Conservation (phyloP, 768 basidiomycete species). For the Termitomyces sp. region DNA sequence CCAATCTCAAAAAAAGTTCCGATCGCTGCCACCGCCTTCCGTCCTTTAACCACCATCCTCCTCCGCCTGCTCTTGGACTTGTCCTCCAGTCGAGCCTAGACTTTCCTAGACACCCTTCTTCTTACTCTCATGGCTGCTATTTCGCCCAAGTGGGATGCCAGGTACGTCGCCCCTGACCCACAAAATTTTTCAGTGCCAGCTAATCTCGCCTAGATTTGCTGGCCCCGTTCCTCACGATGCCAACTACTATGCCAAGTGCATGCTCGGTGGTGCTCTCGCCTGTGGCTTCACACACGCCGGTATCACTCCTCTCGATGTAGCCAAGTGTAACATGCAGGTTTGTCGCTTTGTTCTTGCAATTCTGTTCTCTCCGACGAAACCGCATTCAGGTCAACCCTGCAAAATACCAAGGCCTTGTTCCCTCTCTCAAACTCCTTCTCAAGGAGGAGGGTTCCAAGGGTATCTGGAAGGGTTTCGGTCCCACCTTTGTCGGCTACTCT, state of each 20-base stretch:
- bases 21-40: conserved; percentile 11
- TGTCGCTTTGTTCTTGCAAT: conserved; percentile 12
- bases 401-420: conserved; percentile 67
- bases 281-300: conserved; percentile 87
- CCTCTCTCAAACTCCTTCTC: conserved; percentile 57
- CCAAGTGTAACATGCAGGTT: conserved; percentile 92
- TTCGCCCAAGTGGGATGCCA: conserved; percentile 68
- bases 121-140: conserved; percentile 44
- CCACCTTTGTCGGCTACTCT: conserved; percentile 90
- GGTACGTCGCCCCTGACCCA: conserved; percentile 30
- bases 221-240: conserved; percentile 74
- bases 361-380: background rate
- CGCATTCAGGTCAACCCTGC: conserved; percentile 58
- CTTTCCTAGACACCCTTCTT: conserved; percentile 21
- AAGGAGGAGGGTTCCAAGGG: conserved; percentile 80
- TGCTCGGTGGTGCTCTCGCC: conserved; percentile 83
- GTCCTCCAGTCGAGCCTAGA: conserved; percentile 15
- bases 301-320: conserved; percentile 83
- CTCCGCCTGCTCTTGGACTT: conserved; percentile 13
- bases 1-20: conserved; percentile 15
- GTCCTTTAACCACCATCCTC: conserved; percentile 19
- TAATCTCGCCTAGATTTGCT: conserved; percentile 35
- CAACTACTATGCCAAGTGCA: conserved; percentile 77
- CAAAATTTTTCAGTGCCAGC: conserved; percentile 1
- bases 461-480: conserved; percentile 93